Base-by-base conservation (phyloP, 2,329 filamentous ascomycete species). In the Trichoderma atrobrunneum region DNA sequence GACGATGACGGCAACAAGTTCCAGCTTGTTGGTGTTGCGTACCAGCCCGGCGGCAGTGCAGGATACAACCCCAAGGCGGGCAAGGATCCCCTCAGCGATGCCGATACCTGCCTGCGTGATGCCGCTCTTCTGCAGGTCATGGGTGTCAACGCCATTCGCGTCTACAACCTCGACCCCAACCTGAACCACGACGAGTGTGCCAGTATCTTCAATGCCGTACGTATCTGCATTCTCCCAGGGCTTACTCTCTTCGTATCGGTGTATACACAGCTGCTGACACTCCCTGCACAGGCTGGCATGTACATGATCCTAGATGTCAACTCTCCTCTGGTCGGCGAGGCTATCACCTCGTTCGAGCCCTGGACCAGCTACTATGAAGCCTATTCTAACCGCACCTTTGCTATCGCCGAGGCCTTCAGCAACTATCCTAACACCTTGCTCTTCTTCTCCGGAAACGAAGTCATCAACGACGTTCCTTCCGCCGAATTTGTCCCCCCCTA, bases 361-460 rank as follows among this genome's bases (percentile, higher is more conserved):
- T 89, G 87, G 87, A 84, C 84, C 62, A 88, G 85, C 72, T 91
- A 92, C 83, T 86, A 89, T 77, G 82, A 81, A 65, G 80, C 79
- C 24, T 92, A 92, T 79, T 82, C 91, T 71, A 91, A 91, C 82
- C 87, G 89, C 75, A 91, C 89, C 54, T 91, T 91, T 78, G 88
- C 88, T 73, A 85, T 91, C 63, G 88, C 91, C 30, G 89, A 91
- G 82, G 88, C 89, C 51, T 91, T 91, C 83, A 88, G 88, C 84
- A 84, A 83, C 81, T 91, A 91, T 78, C 89, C 89, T 77, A 91
- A 91, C 82, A 89, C 88, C 12, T 84, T 91, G n/a, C 84, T 87
- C 72, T 94, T 92, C 87, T 94, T 94, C 85, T 90, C 91, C 60
- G 92, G 90, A 72, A 94, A 94, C 81, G 92, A 94, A 82, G 90